Evolutionary conservation across 495 filamentous ascomycete species (phyloP), one percentile per base, ranked within the genome.

Genomic region (Hamigera avellanea): DNA sequence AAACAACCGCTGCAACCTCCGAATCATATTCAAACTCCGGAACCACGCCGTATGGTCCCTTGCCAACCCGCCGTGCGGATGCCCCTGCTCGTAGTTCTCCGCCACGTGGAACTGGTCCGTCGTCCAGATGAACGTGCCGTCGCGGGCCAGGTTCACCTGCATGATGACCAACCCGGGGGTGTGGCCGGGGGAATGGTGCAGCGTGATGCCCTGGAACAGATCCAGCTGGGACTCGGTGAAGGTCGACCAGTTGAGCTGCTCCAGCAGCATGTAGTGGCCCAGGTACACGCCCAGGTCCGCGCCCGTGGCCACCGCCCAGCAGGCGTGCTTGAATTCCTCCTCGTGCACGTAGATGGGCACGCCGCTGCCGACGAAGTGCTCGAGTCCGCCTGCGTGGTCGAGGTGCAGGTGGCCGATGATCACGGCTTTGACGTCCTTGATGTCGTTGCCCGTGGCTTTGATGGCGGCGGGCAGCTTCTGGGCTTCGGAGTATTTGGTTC

Each of bases 341-440:
- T 70, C 65, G 36, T 75, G 70, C 0, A 69, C 64, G 34, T 62
- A 74, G 41, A 74, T 72, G 14, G 64, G 61, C 1, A 75, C 52
- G 32, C 61, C 63, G 10, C 57, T 73, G 37, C 57, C 52, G 4
- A 56, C 17, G 37, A 71, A 75, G 30, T 64, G 54, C 10, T 73
- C 68, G 2, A 75, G 48, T 0, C 70, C 70, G 0, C 70, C 70
- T 0, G 70, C 69, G 46, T 75, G 69, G 40, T 75, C 69, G 1
- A 72, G 42, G 36, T 75, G 71, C 29, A 75, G 42, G 34, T 75
- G 71, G 0, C 71, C 66, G 13, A 75, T 60, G 12, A 75, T 59
- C 1, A 72, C 59, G 21, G 62, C 69, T 40, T 71, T 70, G 10
- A 73, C 46, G 42, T 75, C 68, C 32, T 67, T 58, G 13, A 75